Evolutionary conservation across 2,329 filamentous ascomycete species (phyloP).

Genomic region (Pyricularia sp.): DNA sequence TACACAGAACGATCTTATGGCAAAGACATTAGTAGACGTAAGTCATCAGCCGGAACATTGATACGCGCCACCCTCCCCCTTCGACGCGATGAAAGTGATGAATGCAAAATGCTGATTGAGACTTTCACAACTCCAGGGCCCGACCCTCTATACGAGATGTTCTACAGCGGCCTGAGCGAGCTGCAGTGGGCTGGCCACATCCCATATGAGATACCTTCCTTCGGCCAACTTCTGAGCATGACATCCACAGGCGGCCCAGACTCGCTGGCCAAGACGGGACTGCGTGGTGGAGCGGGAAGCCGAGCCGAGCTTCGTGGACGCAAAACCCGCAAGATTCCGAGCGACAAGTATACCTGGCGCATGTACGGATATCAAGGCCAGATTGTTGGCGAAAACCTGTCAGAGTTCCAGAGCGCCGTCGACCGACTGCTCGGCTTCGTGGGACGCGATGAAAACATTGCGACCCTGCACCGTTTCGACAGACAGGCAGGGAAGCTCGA

Average conservation of each 20-base stretch:
- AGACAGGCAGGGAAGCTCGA: neutral
- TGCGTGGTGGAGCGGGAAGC: neutral
- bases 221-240: neutral
- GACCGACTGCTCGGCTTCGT: neutral
- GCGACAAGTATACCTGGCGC: neutral
- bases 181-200: neutral
- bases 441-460: neutral
- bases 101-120: neutral
- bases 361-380: neutral
- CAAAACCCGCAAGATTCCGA: neutral
- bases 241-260: neutral
- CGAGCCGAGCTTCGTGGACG: neutral
- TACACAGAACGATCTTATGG: conserved; percentile 7
- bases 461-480: neutral
- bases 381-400: neutral
- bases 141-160: neutral
- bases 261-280: neutral
- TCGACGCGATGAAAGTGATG: neutral
- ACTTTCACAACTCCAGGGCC: neutral
- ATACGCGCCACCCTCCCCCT: neutral
- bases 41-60: conserved; percentile 5
- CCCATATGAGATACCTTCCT: neutral
- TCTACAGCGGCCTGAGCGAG: neutral
- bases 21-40: conserved; percentile 1
- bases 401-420: neutral